Base-by-base conservation (phyloP, 257 asterid genomes). In the Linderniella brevidens region DNA sequence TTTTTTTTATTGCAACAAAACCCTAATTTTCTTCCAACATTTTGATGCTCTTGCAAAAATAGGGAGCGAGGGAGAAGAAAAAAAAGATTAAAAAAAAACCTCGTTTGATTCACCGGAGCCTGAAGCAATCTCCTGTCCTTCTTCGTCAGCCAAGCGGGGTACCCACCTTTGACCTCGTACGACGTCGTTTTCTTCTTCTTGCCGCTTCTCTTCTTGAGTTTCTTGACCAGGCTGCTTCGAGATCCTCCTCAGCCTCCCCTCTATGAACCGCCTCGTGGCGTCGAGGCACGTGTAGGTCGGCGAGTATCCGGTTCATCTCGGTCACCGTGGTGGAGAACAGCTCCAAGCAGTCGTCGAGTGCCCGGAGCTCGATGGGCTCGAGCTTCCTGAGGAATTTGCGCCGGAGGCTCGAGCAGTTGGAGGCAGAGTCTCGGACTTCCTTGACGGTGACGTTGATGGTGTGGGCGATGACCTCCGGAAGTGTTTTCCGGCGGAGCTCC, bases 261-360 rank as follows among this genome's bases (percentile, higher is more conserved):
- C 69, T 8, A 90, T 67, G 45, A 57, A 59, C 0, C 58, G 62
- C 50, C 94, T 73, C 0, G 92, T 67, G 37, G 69, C 64, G 46
- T 85, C 99, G 19, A 90, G 88, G 61, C 99, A 90, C 17, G 96
- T 90, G 72, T 61, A 81, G 69, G 15, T 79, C 88, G 14, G 64
- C 7, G 17, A 73, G 57, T 42, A 72, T 68, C 0, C 32, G 42
- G 8, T 32, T 54, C 25, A 90, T 80, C 59, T 90, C 66, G 7
- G 19, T 60, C 9, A 64, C 59, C 1, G 99, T 81, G 41, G 53
- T 69, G 46, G 77, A 51, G 35, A 90, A 69, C 0, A 90, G 79
- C 58, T 81, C 88, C 8, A 81, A 56, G 29, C 94, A 90, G 64
- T 90, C 99, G 46, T 75, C 86, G 32, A 90, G 68, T 0, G 99